These are phyloP conservation scores for Colletotrichum simmondsii DNA, from an alignment of 2,329 filamentous ascomycete species.

Conservation along the genomic window DNA sequence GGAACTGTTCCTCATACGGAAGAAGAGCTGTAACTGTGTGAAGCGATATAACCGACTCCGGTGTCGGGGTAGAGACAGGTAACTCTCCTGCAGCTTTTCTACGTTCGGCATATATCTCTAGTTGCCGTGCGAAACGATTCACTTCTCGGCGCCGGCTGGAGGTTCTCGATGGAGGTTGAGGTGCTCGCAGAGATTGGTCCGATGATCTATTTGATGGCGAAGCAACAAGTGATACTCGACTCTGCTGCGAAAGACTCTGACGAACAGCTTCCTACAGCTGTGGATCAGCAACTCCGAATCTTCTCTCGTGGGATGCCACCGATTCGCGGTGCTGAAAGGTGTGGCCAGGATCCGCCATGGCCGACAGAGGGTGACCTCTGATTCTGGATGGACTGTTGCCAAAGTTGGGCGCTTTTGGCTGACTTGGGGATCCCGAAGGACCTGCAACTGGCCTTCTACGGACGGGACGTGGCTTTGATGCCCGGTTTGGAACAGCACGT, in stretches of 20 bases:
- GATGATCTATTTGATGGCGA: conserved; percentile 21
- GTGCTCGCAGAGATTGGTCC: not conserved
- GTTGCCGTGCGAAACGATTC: conserved; percentile 40
- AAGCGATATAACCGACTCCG: conserved; percentile 54
- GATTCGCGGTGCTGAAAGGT: not conserved
- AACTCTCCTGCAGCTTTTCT: conserved; percentile 50
- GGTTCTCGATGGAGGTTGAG: conserved; percentile 46
- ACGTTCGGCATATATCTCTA: conserved; percentile 40
- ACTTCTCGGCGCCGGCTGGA: conserved; percentile 56
- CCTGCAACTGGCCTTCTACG: conserved; percentile 1
- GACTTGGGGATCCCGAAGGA: conserved; percentile 15
- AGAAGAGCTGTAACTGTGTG: conserved; percentile 64
- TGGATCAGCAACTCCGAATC: conserved; percentile 33
- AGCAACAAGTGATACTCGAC: conserved; percentile 29
- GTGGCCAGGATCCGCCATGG: not conserved
- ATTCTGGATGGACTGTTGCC: not conserved
- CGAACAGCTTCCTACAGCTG: conserved; percentile 34
- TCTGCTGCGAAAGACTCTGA: conserved; percentile 35
- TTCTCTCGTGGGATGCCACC: conserved; percentile 10
- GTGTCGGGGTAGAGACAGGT: conserved; percentile 52
- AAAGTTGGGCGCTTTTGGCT: not conserved
- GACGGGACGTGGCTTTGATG: not conserved
- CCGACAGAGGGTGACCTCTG: not conserved
- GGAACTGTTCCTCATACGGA: conserved; percentile 65
- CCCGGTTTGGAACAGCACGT: not conserved